Percentiles rank a stretch among this genome's conserved stretches.
These are phyloP conservation scores for Orbilia brochopaga DNA, from an alignment of 2,329 filamentous ascomycete genomes.

Conservation along the genomic window DNA sequence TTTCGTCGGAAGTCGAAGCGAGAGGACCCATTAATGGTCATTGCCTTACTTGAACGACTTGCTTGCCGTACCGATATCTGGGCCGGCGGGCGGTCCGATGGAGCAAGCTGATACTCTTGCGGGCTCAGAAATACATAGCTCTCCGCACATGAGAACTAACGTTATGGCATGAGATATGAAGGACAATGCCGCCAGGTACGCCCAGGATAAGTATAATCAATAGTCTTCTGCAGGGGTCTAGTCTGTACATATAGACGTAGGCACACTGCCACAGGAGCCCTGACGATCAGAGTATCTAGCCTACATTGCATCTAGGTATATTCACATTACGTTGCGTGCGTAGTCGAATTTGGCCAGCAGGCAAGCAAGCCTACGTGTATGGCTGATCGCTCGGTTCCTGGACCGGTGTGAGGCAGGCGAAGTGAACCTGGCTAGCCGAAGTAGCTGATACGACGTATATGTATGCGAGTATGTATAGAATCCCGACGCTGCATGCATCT, in stretches of 20 bases:
- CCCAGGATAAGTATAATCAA: too few species aligned
- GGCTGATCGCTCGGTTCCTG: neutral
- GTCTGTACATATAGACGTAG: too few species aligned
- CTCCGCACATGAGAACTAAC: too few species aligned
- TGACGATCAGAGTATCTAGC: too few species aligned
- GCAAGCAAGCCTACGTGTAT: neutral
- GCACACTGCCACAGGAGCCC: too few species aligned
- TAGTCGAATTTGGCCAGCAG: neutral
- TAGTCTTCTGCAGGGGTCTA: too few species aligned
- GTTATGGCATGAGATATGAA: too few species aligned
- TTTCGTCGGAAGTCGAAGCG: conserved; percentile 35
- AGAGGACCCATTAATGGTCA: conserved; percentile 20
- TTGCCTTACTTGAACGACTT: neutral
- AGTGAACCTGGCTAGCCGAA: neutral
- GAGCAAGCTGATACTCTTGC: too few species aligned
- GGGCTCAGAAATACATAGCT: too few species aligned
- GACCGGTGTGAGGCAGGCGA: neutral
- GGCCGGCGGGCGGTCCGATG: neutral
- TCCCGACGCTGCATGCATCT: neutral
- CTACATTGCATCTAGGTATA: neutral
- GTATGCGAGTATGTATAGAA: neutral
- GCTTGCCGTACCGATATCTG: neutral
- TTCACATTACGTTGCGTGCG: neutral
- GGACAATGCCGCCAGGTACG: too few species aligned
- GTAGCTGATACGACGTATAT: neutral